Base-by-base conservation (phyloP, 352 stramenopile species). In the Globisporangium cederbergense region DNA sequence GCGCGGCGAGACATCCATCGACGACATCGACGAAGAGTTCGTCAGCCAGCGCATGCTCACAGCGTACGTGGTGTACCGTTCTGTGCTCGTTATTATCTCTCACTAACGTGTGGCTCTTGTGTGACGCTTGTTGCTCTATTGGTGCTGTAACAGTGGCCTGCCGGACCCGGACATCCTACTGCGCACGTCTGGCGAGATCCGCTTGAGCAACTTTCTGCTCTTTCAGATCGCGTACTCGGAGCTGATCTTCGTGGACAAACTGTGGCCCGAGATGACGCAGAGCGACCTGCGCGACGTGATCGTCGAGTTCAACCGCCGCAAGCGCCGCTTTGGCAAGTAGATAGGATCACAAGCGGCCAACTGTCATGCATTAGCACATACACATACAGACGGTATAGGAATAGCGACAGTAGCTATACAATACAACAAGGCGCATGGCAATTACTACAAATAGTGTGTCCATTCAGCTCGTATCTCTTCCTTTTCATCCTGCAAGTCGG, bases 201-300 rank as follows among this genome's bases (percentile, higher is more conserved):
- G 97, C 51, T 81, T 99, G 50, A 98, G 89, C 73, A 99, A 99
- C 74, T 99, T 99, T 71, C 68, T 99, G 51, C 73, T 99, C 8
- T 99, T 89, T 80, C 94, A 99, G 72, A 85, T 91, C 50, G 95
- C 95, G 32, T 98, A 99, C 81, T 76, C 94, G 47, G 96, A 99
- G 76, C 73, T 99, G 14, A 95, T 97, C 66, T 97, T 99, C 71
- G 83, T 96, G 47, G 81, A 97, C 66, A 98, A 99, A 74, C 83
- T 93, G 46, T 99, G 96, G 96, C 97, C 96, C 32, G 96, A 98
- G 70, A 84, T 98, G 67, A 96, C 80, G 49, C 77, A 72, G 20
- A 68, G 89, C 30, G 90, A 97, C 64, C 78, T 98, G 58, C 63
- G 81, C 50, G 75, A 72, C 54, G 76, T 91, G 62, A 81, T 98